Evolutionary conservation across 2,329 filamentous ascomycete species (phyloP).

Genomic region (Pleoardoris graminearum): DNA sequence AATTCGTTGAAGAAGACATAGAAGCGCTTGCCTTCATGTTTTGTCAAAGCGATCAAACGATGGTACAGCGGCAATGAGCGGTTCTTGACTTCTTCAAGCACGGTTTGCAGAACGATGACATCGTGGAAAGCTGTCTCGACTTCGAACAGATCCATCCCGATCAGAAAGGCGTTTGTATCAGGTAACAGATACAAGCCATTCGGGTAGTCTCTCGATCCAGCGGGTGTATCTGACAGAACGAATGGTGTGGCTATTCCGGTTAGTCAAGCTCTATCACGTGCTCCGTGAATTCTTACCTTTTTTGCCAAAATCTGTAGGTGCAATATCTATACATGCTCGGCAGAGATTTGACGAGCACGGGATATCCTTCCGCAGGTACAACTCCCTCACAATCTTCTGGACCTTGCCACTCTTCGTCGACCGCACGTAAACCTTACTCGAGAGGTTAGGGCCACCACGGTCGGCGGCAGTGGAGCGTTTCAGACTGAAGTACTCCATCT

Average conservation of each 20-base stretch:
- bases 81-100: conserved; percentile 94
- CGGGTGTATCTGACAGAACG: conserved; percentile 85
- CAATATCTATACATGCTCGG: conserved; percentile 70
- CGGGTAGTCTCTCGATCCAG: conserved; percentile 78
- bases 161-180: conserved; percentile 93
- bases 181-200: conserved; percentile 92
- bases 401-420: conserved; percentile 96
- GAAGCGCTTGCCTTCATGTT: conserved; percentile 95
- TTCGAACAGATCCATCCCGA: conserved; percentile 96
- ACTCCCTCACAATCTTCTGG: conserved; percentile 96
- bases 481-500: conserved; percentile 55
- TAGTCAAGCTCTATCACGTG: conserved; percentile 22
- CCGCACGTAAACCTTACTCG: conserved; percentile 93
- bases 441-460: conserved; percentile 70
- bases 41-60: conserved; percentile 84
- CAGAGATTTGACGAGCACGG: conserved; percentile 94
- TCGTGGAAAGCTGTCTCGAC: conserved; percentile 90
- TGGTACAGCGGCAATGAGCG: conserved; percentile 94
- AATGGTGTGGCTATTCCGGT: conserved; percentile 69
- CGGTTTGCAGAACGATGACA: conserved; percentile 94
- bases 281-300: conserved; percentile 58
- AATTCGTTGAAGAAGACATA: conserved; percentile 99
- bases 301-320: conserved; percentile 78
- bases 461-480: conserved; percentile 61
- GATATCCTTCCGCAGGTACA: conserved; percentile 95